These are phyloP conservation scores for Farysia itapuensis DNA, from an alignment of 1,284 basidiomycete species.

Conservation along the genomic window DNA sequence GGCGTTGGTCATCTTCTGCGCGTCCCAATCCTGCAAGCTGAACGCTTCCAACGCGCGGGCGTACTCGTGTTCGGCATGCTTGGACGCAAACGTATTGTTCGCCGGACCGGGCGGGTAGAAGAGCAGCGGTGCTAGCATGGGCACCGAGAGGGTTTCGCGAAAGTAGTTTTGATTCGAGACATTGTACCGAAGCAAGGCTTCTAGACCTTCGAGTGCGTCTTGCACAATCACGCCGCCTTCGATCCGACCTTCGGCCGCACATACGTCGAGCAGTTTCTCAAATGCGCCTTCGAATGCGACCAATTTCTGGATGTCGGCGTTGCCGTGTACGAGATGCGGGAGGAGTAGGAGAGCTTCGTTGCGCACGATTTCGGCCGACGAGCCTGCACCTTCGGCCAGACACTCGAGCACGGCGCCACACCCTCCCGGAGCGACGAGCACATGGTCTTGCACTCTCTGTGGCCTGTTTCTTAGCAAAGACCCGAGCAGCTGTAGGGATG, in stretches of 20 bases:
- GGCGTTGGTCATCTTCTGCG: slow-evolving; percentile 80
- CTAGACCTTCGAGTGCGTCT: slow-evolving; percentile 81
- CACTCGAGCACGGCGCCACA: slow-evolving; percentile 70
- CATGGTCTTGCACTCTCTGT: slow-evolving; percentile 79
- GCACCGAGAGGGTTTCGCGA: slow-evolving; percentile 83
- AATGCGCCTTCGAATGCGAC: slow-evolving; percentile 96
- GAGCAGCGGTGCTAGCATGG: slow-evolving; percentile 77
- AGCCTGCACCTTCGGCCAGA: slow-evolving; percentile 60
- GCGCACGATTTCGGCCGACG: slow-evolving; percentile 55
- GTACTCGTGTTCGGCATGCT: slow-evolving; percentile 64
- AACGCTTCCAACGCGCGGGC: slow-evolving; percentile 75
- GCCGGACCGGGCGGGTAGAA: slow-evolving; percentile 71
- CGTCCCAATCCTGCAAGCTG: slow-evolving; percentile 93
- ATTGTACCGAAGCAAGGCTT: slow-evolving; percentile 84
- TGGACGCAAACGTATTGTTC: slow-evolving; percentile 57
- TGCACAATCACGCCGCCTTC: slow-evolving; percentile 83
- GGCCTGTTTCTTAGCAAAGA: slow-evolving; percentile 71
- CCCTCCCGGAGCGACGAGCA: slow-evolving; percentile 78
- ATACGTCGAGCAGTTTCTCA: slow-evolving; percentile 88
- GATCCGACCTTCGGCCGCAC: slow-evolving; percentile 82
- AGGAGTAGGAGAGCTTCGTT: slow-evolving; percentile 70
- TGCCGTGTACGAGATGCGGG: slow-evolving; percentile 79
- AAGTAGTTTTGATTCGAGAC: slow-evolving; percentile 98
- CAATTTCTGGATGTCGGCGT: slow-evolving; percentile 93
- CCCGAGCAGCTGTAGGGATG: slow-evolving; percentile 81